Evolutionary conservation across 768 basidiomycete genomes (phyloP).

Genomic region (Termitomyces heimii): DNA sequence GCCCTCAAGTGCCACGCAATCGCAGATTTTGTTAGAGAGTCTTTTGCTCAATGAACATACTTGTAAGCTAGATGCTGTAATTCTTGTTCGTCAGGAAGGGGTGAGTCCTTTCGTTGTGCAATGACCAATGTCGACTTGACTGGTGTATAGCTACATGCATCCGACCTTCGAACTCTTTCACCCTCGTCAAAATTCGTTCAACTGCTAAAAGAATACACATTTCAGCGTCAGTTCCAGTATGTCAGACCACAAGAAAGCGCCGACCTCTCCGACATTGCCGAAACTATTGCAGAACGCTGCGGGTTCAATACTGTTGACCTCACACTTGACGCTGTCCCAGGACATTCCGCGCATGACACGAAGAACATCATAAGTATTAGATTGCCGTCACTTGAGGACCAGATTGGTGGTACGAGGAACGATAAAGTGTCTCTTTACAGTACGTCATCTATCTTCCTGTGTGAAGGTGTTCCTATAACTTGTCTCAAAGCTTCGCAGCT

Average conservation of each 20-base stretch:
- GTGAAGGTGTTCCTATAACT: background rate
- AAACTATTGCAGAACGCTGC: conserved; percentile 46
- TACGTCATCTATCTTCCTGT: conserved; percentile 23
- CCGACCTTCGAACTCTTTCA: conserved; percentile 63
- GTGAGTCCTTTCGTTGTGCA: conserved; percentile 33
- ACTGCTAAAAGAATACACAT: conserved; percentile 42
- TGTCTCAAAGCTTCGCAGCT: conserved; percentile 35
- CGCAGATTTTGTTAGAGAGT: conserved; percentile 33
- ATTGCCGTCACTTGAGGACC: conserved; percentile 44
- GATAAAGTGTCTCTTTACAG: conserved; percentile 47
- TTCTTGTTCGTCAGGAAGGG: conserved; percentile 67
- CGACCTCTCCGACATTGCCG: conserved; percentile 30
- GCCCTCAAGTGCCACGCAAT: conserved; percentile 23
- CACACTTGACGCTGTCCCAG: conserved; percentile 25
- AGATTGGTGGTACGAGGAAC: conserved; percentile 36
- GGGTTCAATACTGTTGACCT: conserved; percentile 42
- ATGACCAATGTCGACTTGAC: background rate
- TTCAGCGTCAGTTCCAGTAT: conserved; percentile 59
- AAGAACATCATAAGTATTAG: conserved; percentile 56
- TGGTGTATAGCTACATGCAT: conserved; percentile 50
- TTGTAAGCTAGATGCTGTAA: conserved; percentile 60
- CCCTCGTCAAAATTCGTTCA: conserved; percentile 44
- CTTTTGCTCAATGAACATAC: conserved; percentile 40
- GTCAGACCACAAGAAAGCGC: conserved; percentile 27
- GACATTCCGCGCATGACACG: conserved; percentile 24